A percentile compares a stretch with the other conserved stretches of the same genome.
Evolutionary conservation across 2,329 filamentous ascomycete genomes (phyloP).

Genomic region (Fusarium sp.): DNA sequence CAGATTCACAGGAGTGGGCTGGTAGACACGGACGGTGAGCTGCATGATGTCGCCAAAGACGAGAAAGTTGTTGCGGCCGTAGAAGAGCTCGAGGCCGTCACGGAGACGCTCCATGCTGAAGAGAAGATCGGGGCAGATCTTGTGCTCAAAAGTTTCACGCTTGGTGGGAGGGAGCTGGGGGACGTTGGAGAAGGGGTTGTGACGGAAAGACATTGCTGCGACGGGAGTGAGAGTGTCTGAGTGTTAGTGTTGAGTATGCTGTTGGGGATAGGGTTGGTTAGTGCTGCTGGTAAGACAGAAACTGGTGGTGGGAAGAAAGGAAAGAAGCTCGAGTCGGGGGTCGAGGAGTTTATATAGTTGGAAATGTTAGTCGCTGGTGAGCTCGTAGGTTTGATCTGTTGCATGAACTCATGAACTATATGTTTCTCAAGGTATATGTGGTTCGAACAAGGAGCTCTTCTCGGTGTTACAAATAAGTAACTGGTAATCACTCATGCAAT

Average conservation of each 20-base stretch:
- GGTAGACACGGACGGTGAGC: conserved; percentile 3
- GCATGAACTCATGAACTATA: neutral
- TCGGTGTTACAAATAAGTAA: too few species aligned
- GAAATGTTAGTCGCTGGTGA: too few species aligned
- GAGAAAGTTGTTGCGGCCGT: conserved; percentile 12
- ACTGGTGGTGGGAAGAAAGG: neutral
- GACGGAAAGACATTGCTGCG: neutral
- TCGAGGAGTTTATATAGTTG: neutral
- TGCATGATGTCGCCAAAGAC: conserved; percentile 28
- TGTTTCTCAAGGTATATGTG: neutral
- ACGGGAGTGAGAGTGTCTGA: too few species aligned
- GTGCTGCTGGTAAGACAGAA: neutral
- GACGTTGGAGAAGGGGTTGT: neutral
- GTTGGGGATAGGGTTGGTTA: neutral
- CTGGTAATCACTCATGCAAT: neutral
- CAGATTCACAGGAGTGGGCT: neutral
- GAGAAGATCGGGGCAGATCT: neutral
- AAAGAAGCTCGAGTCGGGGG: neutral
- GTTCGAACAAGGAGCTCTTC: neutral
- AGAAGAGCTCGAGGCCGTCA: conserved; percentile 1
- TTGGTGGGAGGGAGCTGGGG: neutral
- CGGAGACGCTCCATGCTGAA: neutral
- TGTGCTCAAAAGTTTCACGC: neutral
- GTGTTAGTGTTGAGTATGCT: neutral
- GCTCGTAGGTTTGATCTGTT: neutral